Base-by-base conservation (phyloP, 768 basidiomycete genomes). In the Boletus eberwhitei region DNA sequence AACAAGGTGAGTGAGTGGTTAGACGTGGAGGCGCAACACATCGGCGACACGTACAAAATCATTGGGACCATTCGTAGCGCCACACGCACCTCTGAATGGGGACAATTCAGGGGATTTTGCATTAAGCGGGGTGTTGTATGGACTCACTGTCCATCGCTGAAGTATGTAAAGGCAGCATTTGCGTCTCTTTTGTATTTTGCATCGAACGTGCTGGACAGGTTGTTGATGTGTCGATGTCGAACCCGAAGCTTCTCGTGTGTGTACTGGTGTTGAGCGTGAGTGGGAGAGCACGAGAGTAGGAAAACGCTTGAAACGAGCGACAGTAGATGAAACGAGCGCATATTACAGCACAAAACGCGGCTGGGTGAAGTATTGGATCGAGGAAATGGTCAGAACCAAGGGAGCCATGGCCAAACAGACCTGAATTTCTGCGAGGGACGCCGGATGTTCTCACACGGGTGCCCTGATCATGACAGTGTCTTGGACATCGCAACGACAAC, bases 41-140 rank as follows among this genome's bases (percentile, higher is more conserved):
- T 39, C 32, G 32, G 29, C 35, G 24, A 39, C 39, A 59, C 69
- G 19, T 49, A 72, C 69, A 31, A 60, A 70, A 52, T 72, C 68
- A 26, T 29, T 47, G 39, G 68, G 60, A 41, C 49, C n/a, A 21
- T 62, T 69, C 13, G 34, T 47, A 38, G 6, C 11, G 21, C 68
- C 68, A 54, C 78, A 80, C 5, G 79, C 77, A 45, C 77, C 79
- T 50, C 78, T 79, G 50, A 48, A 31, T 59, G 55, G 29, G 16
- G 19, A 47, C 8, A 24, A 11, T 24, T 59, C 19, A 52, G 43
- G 29, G 19, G 35, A 50, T 37, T 19, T 48, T 44, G 14, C 17
- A 29, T 14, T 22, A 22, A 13, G 21, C 12, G 47, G 29, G 8
- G 21, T 12, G 34, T 12, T 13, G 2, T 22, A 32, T 7, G 46